These are phyloP conservation scores for Gastrodia elata DNA, from an alignment of 106 monocot genomes.

Conservation along the genomic window DNA sequence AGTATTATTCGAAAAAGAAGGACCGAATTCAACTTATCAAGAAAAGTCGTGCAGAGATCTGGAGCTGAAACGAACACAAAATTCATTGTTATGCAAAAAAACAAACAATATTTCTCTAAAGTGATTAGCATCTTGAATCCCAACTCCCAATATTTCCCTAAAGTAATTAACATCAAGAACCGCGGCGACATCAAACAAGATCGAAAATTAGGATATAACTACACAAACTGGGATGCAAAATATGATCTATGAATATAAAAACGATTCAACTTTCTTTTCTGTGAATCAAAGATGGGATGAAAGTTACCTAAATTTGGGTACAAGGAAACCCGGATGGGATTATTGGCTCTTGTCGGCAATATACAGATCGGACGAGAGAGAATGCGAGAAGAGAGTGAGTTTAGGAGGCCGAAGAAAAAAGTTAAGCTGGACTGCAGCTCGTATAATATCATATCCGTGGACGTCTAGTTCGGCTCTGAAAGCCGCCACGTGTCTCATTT, in stretches of 20 bases:
- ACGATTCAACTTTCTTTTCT: background rate
- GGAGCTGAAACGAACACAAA: background rate
- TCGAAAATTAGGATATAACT: background rate
- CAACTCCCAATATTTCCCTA: background rate
- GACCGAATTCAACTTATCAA: background rate
- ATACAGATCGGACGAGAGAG: background rate
- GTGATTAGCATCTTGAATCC: background rate
- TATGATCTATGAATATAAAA: background rate
- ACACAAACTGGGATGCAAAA: background rate
- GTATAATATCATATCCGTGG: background rate
- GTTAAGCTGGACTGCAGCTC: background rate
- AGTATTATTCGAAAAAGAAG: background rate
- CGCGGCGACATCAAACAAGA: background rate
- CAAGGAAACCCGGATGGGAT: constrained; percentile 6
- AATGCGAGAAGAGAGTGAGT: background rate
- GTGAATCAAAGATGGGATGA: background rate
- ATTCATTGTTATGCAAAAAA: background rate
- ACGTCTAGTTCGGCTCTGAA: background rate
- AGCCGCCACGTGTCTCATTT: background rate
- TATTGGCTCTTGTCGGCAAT: background rate
- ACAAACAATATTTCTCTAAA: background rate
- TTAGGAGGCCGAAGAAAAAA: background rate
- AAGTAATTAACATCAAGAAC: background rate
- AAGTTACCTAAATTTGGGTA: no score
- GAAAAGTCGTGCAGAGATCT: background rate